These are phyloP conservation scores for Chlamydomonas sp. DNA, from an alignment of 139 green algal species.

Conservation along the genomic window DNA sequence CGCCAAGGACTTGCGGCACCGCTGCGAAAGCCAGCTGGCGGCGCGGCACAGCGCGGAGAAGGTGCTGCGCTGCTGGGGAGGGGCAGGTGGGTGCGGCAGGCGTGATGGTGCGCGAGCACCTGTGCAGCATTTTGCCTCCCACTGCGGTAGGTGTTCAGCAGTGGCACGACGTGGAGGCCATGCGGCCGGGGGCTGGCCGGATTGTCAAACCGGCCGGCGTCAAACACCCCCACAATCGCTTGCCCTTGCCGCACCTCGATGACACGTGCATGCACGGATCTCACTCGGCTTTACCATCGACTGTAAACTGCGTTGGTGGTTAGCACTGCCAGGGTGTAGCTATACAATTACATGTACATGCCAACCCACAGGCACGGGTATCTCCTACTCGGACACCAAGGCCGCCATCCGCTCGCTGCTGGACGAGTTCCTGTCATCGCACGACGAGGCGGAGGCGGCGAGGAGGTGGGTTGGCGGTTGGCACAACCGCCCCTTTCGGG, in stretches of 20 bases:
- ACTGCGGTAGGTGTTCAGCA: neutral
- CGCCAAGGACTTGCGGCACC: slow-evolving; percentile 1
- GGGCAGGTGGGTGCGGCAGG: slow-evolving; percentile 32
- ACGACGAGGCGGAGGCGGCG: slow-evolving; percentile 63
- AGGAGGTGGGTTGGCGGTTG: neutral
- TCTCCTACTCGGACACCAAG: slow-evolving; percentile 42
- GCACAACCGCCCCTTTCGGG: too few relatives aligned
- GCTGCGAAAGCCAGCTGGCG: slow-evolving; percentile 17
- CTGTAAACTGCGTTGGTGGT: too few relatives aligned
- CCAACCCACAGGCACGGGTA: slow-evolving; percentile 17
- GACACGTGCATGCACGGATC: too few relatives aligned
- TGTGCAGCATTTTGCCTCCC: neutral
- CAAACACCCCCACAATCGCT: too few relatives aligned
- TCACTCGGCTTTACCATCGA: too few relatives aligned
- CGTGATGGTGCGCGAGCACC: neutral
- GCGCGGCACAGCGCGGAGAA: slow-evolving; percentile 79
- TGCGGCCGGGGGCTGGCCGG: too few relatives aligned
- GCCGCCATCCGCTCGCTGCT: slow-evolving; percentile 73
- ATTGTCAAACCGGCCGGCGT: too few relatives aligned
- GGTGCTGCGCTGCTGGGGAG: slow-evolving; percentile 86
- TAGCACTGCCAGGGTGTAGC: too few relatives aligned
- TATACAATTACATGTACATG: too few relatives aligned
- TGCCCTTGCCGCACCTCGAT: too few relatives aligned
- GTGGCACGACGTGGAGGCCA: too few relatives aligned
- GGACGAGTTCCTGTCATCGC: slow-evolving; percentile 66